phyloP scores from a whole-genome alignment of 2,329 filamentous ascomycete genomes.

The Alternaria dauci region DNA sequence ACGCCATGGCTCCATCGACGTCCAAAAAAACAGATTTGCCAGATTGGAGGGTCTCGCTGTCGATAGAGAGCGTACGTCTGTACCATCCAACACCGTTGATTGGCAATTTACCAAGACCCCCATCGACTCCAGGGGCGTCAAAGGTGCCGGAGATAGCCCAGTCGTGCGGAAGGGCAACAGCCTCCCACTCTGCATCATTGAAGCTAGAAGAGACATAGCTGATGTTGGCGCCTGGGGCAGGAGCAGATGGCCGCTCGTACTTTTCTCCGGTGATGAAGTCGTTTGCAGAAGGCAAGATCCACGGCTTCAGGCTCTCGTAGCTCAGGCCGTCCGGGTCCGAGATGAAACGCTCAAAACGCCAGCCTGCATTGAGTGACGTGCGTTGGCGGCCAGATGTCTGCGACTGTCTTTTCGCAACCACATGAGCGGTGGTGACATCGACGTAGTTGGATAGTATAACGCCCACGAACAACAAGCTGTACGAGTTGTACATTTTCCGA shows the following conservation, averaged over 20 bases:
- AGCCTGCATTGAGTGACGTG: slow-evolving; percentile 49
- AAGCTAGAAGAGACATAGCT: slow-evolving; percentile 47
- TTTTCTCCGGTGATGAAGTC: slow-evolving; percentile 50
- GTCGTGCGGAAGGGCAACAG: slow-evolving; percentile 58
- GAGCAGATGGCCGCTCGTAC: slow-evolving; percentile 44
- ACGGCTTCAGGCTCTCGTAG: slow-evolving; percentile 52
- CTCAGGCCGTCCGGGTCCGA: slow-evolving; percentile 50
- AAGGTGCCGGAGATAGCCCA: slow-evolving; percentile 62
- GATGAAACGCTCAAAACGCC: slow-evolving; percentile 52
- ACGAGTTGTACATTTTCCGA: slow-evolving; percentile 11
- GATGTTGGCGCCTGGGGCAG: slow-evolving; percentile 41
- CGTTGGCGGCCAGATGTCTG: slow-evolving; percentile 33
- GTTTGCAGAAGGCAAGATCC: slow-evolving; percentile 56
- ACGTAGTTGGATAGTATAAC: slow-evolving; percentile 19
- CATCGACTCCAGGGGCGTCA: slow-evolving; percentile 43
- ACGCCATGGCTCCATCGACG: slow-evolving; percentile 63
- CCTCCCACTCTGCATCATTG: slow-evolving; percentile 55
- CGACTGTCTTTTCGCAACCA: slow-evolving; percentile 9
- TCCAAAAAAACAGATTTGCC: slow-evolving; percentile 57
- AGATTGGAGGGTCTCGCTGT: slow-evolving; percentile 32
- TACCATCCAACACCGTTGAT: slow-evolving; percentile 65
- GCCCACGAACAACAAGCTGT: slow-evolving; percentile 19
- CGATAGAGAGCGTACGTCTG: slow-evolving; percentile 52
- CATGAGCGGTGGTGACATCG: slow-evolving; percentile 13
- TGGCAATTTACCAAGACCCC: slow-evolving; percentile 57